Base-by-base conservation (phyloP, 495 filamentous ascomycete genomes). In the Aspergillus kassunensis region DNA sequence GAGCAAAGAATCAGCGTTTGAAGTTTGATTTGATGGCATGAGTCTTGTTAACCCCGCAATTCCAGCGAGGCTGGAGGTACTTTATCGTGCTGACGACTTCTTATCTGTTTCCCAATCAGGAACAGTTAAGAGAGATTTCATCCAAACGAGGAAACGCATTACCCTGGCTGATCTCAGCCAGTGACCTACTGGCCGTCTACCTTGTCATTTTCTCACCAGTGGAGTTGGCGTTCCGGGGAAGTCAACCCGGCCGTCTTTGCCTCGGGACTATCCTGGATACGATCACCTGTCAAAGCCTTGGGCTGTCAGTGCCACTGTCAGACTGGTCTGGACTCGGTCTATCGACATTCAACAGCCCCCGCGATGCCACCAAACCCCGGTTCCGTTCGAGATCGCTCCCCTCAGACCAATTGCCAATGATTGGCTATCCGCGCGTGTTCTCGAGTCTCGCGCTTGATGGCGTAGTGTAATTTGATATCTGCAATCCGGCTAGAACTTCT, bases 151-250 rank as follows among this genome's bases (percentile, higher is more conserved):
- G 18, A 33, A 40, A 37, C 21, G 51, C 16, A 18, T 24, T 6
- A 23, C 5, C 23, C 20, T 29, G 36, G 16, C 11, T 25, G n/a
- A n/a, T 9, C 34, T 36, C 24, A 10, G 12, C 19, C 34, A 9
- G 31, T 25, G 31, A 40, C 27, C 33, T 30, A 44, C 24, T 23
- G 31, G 21, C 51, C 15, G 21, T 20, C 42, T 19, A 6, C 27
- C 8, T 6, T 1, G n/a, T 21, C 43, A 15, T 13, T 18, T 31
- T 33, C 29, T 44, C 13, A 37, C 23, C 15, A 20, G 46, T 44
- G 53, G 55, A 51, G 53, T 29, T 33, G 23, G 42, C 53, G 52
- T 41, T 39, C 47, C 57, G 57, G 52, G 57, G 61, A 60, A 53
- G 5, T 24, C 55, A 49, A 55, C 27, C 55, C 57, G 61, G 51